Conservation (phyloP, 495 filamentous ascomycete species). For the Penicillium robsamsonii region DNA sequence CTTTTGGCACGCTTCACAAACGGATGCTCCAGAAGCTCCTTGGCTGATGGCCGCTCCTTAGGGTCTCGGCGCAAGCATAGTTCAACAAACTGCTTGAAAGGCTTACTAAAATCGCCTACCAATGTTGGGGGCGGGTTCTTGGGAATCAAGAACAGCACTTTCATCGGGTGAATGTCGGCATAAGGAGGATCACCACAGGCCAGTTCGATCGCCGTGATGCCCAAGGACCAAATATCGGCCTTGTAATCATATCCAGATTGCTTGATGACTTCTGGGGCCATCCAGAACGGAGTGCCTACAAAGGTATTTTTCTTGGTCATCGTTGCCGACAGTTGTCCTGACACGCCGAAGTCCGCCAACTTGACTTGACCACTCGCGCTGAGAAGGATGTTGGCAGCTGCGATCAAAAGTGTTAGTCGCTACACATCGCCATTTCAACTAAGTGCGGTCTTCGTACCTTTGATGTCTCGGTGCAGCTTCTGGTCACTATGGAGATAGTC, state of each 20-base stretch:
- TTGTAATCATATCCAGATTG: conserved; percentile 98
- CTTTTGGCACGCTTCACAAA: conserved; percentile 89
- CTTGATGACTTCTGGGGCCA: conserved; percentile 99
- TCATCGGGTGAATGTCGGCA: conserved; percentile 98
- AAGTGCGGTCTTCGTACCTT: conserved; percentile 56
- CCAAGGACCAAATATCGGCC: conserved; percentile 98
- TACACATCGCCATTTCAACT: background rate
- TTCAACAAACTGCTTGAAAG: conserved; percentile 94
- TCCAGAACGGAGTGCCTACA: conserved; percentile 98
- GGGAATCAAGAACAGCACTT: conserved; percentile 93
- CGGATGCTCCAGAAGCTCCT: conserved; percentile 82
- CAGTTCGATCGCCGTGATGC: conserved; percentile 92
- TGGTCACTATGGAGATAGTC: conserved; percentile 93
- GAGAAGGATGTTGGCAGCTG: conserved; percentile 87
- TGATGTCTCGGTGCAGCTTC: conserved; percentile 96
- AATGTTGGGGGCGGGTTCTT: conserved; percentile 86
- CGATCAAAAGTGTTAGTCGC: conserved; percentile 16
- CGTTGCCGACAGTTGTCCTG: conserved; percentile 94
- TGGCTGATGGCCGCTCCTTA: conserved; percentile 80
- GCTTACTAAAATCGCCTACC: conserved; percentile 80
- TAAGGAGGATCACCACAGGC: conserved; percentile 93
- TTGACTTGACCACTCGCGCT: conserved; percentile 92
- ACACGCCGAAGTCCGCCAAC: conserved; percentile 95
- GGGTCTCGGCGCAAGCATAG: conserved; percentile 85
- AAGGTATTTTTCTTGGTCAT: conserved; percentile 99